Base-by-base conservation (phyloP, 768 basidiomycete genomes). In the Xerocomus brunneocitrinus region DNA sequence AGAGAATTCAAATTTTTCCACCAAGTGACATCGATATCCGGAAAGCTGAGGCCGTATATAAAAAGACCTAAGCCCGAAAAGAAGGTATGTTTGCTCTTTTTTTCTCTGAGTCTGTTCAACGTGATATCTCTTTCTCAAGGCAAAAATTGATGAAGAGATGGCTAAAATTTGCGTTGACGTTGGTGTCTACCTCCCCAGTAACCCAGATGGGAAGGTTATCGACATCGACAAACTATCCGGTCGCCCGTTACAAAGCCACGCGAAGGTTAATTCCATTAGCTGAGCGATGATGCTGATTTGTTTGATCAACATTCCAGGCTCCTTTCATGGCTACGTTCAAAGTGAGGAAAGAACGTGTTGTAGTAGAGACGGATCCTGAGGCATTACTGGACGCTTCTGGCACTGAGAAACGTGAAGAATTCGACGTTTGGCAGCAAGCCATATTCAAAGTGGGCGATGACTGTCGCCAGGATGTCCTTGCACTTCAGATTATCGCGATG, bases 271-370 rank as follows among this genome's bases (percentile, higher is more conserved):
- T 43, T 27, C 35, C 30, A 14, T 49, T n/a, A 24, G 49, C 14
- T 2, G 34, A 50, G 36, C 25, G 47, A 56, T 47, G 8, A 13
- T 35, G 5, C 19, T 24, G 9, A 36, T 42, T 36, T 7, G 42
- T 32, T 53, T 19, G 42, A 58, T 54, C n/a, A 52, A 35, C 51
- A 36, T 31, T n/a, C 3, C 54, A 98, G 94, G 95, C 97, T 9
- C 97, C 97, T 0, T 99, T 99, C 75, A 98, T 99, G 97, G 97
- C 97, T 1, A 98, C 95, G 1, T 99, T 99, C 79, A 97, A 95
- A 76, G 97, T 99, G 24, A 82, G 90, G 52, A 95, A 98, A 68
- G 87, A 94, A 57, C 77, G 81, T 5, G 65, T 86, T 24, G 79
- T 84, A 22, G 71, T 91, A 22, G 74, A 84, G 55, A 77, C 78